A percentile compares a stretch with the other conserved stretches of the same genome.
These are phyloP conservation scores for Cordyceps tenuipes DNA, from an alignment of 2,329 filamentous ascomycete genomes.

Conservation along the genomic window DNA sequence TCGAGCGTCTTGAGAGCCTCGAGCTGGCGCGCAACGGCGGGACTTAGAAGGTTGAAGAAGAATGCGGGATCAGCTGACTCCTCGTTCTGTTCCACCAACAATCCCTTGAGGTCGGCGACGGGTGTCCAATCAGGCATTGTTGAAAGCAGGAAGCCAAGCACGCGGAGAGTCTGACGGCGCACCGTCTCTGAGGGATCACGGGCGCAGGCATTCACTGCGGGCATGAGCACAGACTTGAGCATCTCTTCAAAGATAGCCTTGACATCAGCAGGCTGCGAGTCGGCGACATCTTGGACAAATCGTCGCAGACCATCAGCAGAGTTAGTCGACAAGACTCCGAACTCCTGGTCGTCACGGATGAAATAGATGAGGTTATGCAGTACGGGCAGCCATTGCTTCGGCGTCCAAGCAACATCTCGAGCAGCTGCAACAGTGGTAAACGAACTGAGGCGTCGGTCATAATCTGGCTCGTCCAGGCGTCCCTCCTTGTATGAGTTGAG, in stretches of 20 bases:
- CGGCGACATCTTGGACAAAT: conserved; percentile 59
- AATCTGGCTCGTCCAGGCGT: conserved; percentile 79
- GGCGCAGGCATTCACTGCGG: conserved; percentile 67
- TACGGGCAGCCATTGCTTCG: conserved; percentile 77
- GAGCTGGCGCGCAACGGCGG: conserved; percentile 77
- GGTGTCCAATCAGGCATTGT: conserved; percentile 60
- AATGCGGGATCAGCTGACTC: conserved; percentile 62
- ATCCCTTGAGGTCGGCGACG: conserved; percentile 63
- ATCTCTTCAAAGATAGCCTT: conserved; percentile 47
- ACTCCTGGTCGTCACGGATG: conserved; percentile 78
- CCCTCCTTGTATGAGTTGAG: conserved; percentile 70
- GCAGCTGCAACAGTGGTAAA: conserved; percentile 64
- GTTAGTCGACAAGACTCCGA: conserved; percentile 71
- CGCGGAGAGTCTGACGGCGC: conserved; percentile 69
- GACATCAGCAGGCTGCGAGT: conserved; percentile 26
- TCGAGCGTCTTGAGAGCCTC: conserved; percentile 74
- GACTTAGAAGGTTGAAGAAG: conserved; percentile 87
- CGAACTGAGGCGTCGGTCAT: conserved; percentile 69
- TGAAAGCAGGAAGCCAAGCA: conserved; percentile 71
- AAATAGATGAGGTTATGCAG: conserved; percentile 86
- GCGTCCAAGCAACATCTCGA: conserved; percentile 49
- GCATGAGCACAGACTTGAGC: conserved; percentile 58
- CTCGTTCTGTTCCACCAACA: conserved; percentile 57
- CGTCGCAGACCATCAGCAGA: conserved; percentile 72
- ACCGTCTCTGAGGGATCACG: conserved; percentile 76